Base-by-base conservation (phyloP, 2,329 filamentous ascomycete genomes). In the Fusarium acutatum region DNA sequence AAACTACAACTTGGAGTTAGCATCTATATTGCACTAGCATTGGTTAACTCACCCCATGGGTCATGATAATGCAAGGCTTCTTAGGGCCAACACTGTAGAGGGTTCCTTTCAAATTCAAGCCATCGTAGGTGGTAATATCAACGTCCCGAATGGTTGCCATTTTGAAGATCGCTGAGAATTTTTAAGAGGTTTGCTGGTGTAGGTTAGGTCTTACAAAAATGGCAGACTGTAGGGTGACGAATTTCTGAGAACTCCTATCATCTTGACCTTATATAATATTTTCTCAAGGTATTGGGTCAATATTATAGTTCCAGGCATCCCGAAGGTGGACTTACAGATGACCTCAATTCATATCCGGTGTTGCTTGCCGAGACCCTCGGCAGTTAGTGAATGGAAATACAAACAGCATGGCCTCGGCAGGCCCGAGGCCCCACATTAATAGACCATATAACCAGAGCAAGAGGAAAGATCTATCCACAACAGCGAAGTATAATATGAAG, bases 211-310 rank as follows among this genome's bases (percentile, higher is more conserved):
- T n/a, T n/a, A 7, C 1, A 7, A 8, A 18, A 6, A 6, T 13
- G 1, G 10, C 10, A 18, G 22, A 32, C 10, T 13, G 14, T 18
- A 13, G 7, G 1, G 15, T 3, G 3, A 5, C 7, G 8, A 8
- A 6, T 18, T 3, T 15, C 3, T 10, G 13, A 5, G 24, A 3
- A 22, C 4, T 18, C 4, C 26, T 4, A 22, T 28, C 9, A 7
- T 12, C 6, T 15, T 6, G 22, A 18, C 11, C 15, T 49, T 49
- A 32, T 32, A n/a, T 18, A 32, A 3, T 10, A 24, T n/a, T 32
- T 50, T 17, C 6, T 2, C 4, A 17, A 17, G 0, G 9, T 1
- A n/a, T 10, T 4, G 1, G 13, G 9, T 2, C 4, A 3, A 22
- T 15, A 15, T 14, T 28, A 11, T 22, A 28, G 18, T 28, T 22